Conservation (phyloP, 352 stramenopile species). For the Phytophthora aleatoria region DNA sequence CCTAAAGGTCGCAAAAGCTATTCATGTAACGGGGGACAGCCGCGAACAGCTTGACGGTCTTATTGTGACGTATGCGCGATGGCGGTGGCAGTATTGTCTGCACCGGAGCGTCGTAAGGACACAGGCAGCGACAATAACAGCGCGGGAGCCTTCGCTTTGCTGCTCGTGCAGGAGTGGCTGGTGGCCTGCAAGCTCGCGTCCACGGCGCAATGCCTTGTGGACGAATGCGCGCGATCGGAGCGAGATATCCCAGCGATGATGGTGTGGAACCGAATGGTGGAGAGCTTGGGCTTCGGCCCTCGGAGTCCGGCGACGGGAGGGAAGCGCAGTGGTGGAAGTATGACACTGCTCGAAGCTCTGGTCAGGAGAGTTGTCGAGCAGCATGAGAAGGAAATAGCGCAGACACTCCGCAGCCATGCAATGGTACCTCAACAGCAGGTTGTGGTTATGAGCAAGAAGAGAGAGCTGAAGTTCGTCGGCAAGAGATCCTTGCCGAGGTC, state of each 20-base stretch:
- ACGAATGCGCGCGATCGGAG: constrained; percentile 38
- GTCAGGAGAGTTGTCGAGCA: constrained; percentile 19
- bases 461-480: constrained; percentile 33
- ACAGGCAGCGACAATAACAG: constrained; percentile 10
- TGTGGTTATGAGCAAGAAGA: constrained; percentile 48
- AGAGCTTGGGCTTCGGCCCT: constrained; percentile 20
- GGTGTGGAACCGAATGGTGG: constrained; percentile 30
- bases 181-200: constrained; percentile 30
- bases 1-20: constrained; percentile 5
- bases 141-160: constrained; percentile 19
- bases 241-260: constrained; percentile 19
- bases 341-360: constrained; percentile 23
- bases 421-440: constrained; percentile 33
- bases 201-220: constrained; percentile 44
- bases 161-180: constrained; percentile 63
- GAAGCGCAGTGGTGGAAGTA: constrained; percentile 13
- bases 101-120: constrained; percentile 9
- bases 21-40: neutral
- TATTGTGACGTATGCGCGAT: constrained; percentile 19
- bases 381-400: constrained; percentile 27
- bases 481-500: constrained; percentile 36
- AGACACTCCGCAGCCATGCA: constrained; percentile 28
- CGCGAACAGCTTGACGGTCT: constrained; percentile 3
- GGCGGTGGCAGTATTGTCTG: constrained; percentile 6
- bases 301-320: constrained; percentile 19